Percentiles rank a stretch among this genome's conserved stretches.
Evolutionary conservation across 257 asterid species (phyloP).

Genomic region (Lantana camara): DNA sequence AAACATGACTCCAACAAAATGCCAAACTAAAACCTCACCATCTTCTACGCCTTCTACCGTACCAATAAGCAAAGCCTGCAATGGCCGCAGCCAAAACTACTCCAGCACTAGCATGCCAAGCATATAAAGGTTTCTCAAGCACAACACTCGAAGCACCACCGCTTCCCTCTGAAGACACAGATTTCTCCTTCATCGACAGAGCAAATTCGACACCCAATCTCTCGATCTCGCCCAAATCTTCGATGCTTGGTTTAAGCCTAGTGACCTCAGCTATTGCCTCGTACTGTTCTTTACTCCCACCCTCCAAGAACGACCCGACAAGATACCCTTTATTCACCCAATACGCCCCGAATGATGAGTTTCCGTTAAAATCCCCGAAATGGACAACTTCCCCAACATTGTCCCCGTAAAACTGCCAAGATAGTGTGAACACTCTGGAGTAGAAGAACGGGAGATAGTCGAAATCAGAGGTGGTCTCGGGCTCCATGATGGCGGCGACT

Average conservation of each 20-base stretch:
- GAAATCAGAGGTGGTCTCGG: slow-evolving; percentile 55
- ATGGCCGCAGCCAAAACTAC: slow-evolving; percentile 73
- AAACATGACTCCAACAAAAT: no score
- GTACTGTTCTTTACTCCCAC: slow-evolving; percentile 83
- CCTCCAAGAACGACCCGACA: slow-evolving; percentile 87
- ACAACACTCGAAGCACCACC: slow-evolving; percentile 32
- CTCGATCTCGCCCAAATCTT: slow-evolving; percentile 59
- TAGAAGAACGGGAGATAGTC: slow-evolving; percentile 88
- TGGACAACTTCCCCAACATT: slow-evolving; percentile 67
- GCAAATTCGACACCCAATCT: slow-evolving; percentile 69
- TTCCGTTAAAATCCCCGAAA: slow-evolving; percentile 64
- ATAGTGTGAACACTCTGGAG: slow-evolving; percentile 76
- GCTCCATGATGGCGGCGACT: slow-evolving; percentile 68
- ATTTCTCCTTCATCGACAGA: slow-evolving; percentile 36
- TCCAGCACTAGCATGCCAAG: slow-evolving; percentile 84
- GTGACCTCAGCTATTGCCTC: slow-evolving; percentile 69
- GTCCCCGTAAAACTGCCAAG: slow-evolving; percentile 94
- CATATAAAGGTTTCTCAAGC: slow-evolving; percentile 49
- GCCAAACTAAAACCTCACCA: slow-evolving; percentile 44
- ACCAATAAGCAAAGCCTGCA: slow-evolving; percentile 87
- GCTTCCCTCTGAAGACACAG: slow-evolving; percentile 25
- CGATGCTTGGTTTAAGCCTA: slow-evolving; percentile 56
- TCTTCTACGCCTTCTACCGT: slow-evolving; percentile 70
- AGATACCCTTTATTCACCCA: slow-evolving; percentile 74
- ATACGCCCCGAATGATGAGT: slow-evolving; percentile 61